phyloP scores from a whole-genome alignment of 257 asterid species.

The Nemophila menziesii region DNA sequence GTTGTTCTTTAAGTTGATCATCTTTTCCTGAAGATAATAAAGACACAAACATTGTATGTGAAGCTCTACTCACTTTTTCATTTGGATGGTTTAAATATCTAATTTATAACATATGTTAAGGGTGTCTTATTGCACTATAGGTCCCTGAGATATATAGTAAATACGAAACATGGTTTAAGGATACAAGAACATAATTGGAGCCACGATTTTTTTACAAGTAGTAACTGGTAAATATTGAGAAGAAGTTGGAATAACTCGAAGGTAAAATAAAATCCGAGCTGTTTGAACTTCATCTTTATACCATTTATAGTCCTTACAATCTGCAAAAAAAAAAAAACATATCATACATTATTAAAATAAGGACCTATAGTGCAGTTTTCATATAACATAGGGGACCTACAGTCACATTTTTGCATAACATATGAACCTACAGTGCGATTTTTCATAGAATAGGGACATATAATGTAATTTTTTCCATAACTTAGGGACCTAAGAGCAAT shows the following conservation, averaged over 20 bases:
- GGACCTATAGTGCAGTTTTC: no score
- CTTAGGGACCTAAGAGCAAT: no score
- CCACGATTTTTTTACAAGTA: slow-evolving; percentile 59
- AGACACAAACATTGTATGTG: slow-evolving; percentile 79
- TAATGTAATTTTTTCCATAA: no score
- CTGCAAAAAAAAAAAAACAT: no score
- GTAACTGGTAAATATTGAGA: slow-evolving; percentile 52
- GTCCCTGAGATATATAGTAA: slow-evolving; percentile 7
- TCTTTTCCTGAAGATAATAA: slow-evolving; percentile 77
- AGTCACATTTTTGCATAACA: no score
- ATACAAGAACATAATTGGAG: slow-evolving; percentile 89
- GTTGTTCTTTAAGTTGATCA: slow-evolving; percentile 74
- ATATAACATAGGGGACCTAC: no score
- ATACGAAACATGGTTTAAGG: slow-evolving; percentile 24
- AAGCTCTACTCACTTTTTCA: slow-evolving; percentile 68
- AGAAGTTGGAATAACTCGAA: slow-evolving; percentile 82
- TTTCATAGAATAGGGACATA: no score
- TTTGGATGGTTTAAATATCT: slow-evolving; percentile 93
- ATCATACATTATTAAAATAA: no score
- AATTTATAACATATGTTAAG: slow-evolving; percentile 23
- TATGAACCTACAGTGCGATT: no score
- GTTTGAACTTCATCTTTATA: slow-evolving; percentile 81
- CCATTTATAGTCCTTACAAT: slow-evolving; percentile 51
- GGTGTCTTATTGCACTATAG: slow-evolving; percentile 13
- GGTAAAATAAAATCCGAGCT: slow-evolving; percentile 71